Evolutionary conservation across 2,329 filamentous ascomycete genomes (phyloP).

Genomic region (Fusarium ambrosium): DNA sequence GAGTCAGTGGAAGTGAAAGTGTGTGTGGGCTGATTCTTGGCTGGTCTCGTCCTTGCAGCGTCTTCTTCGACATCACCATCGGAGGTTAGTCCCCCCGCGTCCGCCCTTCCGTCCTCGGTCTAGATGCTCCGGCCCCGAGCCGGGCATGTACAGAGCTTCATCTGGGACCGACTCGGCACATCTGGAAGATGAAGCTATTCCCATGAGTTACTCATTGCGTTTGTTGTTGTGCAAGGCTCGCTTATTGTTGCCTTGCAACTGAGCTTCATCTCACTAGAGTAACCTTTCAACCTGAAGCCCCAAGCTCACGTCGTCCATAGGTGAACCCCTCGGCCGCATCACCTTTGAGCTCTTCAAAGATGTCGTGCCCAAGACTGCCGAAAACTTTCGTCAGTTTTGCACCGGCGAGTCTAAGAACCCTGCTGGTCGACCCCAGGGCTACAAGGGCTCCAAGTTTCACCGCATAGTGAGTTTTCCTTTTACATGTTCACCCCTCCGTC

Average conservation of each 20-base stretch:
- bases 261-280: not conserved
- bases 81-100: conserved; percentile 67
- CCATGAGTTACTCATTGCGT: conserved; percentile 9
- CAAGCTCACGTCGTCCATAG: conserved; percentile 58
- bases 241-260: not conserved
- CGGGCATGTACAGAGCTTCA: not conserved
- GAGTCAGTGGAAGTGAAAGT: conserved; percentile 28
- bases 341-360: conserved; percentile 93
- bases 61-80: conserved; percentile 84
- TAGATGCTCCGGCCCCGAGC: conserved; percentile 5
- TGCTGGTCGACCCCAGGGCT: conserved; percentile 85
- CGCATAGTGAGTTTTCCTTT: conserved; percentile 77
- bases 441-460: conserved; percentile 95
- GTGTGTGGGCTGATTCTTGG: conserved; percentile 42
- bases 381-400: conserved; percentile 98
- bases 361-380: conserved; percentile 86
- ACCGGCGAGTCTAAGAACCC: conserved; percentile 90
- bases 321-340: conserved; percentile 87
- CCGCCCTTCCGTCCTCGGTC: not conserved
- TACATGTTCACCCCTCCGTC: not conserved
- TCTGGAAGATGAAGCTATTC: conserved; percentile 37
- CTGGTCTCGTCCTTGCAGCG: conserved; percentile 53
- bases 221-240: not conserved
- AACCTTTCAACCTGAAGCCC: not conserved
- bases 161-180: not conserved